These are phyloP conservation scores for Leishmania tropica DNA, from an alignment of 208 protist species.

Conservation along the genomic window DNA sequence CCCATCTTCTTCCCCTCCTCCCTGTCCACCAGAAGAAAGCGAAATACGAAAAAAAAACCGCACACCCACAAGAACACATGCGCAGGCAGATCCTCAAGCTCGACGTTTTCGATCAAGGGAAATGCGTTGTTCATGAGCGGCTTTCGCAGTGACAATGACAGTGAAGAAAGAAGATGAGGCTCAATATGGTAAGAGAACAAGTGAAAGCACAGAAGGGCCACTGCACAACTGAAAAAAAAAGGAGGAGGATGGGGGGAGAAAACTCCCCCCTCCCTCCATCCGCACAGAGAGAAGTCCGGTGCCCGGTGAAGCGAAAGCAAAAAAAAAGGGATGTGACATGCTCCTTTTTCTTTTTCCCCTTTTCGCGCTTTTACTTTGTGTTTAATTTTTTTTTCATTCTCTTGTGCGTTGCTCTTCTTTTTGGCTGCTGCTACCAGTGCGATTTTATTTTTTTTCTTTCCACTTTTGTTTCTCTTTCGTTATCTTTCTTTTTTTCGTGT, in stretches of 20 bases:
- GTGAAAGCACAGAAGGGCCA: not conserved
- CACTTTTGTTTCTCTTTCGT: slow-evolving; percentile 10
- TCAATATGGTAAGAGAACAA: not conserved
- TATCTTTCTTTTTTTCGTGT: not conserved
- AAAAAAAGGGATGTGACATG: not conserved
- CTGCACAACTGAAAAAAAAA: not conserved
- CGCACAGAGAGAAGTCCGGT: not conserved
- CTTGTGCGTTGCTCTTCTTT: slow-evolving; percentile 19
- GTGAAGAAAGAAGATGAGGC: not conserved
- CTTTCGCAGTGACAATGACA: not conserved
- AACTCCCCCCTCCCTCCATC: no score
- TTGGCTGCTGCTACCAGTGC: slow-evolving; percentile 11
- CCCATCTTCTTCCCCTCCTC: not conserved
- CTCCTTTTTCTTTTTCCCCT: not conserved
- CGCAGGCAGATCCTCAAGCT: not conserved
- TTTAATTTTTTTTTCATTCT: not conserved
- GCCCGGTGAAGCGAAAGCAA: not conserved
- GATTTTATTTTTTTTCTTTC: slow-evolving; percentile 6
- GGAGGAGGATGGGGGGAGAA: no score
- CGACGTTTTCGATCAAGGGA: not conserved
- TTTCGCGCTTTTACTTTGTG: not conserved
- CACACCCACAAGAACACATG: slow-evolving; percentile 6
- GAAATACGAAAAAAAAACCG: slow-evolving; percentile 14
- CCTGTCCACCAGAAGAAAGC: not conserved
- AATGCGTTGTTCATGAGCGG: not conserved